Conservation (phyloP, 805 yeast genomes). For the Candida xyloterini region DNA sequence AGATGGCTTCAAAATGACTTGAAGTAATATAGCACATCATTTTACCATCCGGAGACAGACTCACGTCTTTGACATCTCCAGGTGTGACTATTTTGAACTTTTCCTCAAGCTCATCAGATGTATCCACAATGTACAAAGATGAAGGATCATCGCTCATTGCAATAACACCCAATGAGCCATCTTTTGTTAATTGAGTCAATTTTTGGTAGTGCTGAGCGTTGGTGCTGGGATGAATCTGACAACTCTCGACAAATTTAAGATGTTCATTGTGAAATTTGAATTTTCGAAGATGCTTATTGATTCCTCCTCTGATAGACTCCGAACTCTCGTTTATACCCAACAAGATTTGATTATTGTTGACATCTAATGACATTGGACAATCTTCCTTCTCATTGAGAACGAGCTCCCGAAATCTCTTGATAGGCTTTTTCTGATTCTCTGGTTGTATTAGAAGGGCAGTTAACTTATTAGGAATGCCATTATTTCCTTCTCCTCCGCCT, state of each 20-base stretch:
- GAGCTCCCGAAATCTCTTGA: conserved; percentile 64
- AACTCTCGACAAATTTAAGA: conserved; percentile 55
- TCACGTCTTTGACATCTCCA: conserved; percentile 60
- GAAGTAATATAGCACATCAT: conserved; percentile 62
- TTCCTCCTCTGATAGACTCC: conserved; percentile 53
- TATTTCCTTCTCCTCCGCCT: conserved; percentile 94
- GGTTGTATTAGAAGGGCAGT: conserved; percentile 62
- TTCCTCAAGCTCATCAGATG: conserved; percentile 47
- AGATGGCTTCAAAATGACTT: conserved; percentile 47
- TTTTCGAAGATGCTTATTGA: conserved; percentile 71
- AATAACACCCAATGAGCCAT: conserved; percentile 62
- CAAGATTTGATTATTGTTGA: conserved; percentile 49
- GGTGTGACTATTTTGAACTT: conserved; percentile 51
- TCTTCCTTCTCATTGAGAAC: conserved; percentile 58
- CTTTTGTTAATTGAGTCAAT: conserved; percentile 52
- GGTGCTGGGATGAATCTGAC: conserved; percentile 52
- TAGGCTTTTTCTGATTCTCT: conserved; percentile 41
- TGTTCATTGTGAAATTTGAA: conserved; percentile 58
- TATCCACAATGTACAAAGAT: conserved; percentile 57
- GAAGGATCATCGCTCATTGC: conserved; percentile 69
- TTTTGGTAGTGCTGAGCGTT: conserved; percentile 62
- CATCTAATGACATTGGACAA: conserved; percentile 82
- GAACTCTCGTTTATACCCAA: conserved; percentile 76
- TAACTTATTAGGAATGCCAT: conserved; percentile 83
- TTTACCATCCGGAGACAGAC: conserved; percentile 65